Base-by-base conservation (phyloP, 768 basidiomycete species). In the Scleroderma citrinum region DNA sequence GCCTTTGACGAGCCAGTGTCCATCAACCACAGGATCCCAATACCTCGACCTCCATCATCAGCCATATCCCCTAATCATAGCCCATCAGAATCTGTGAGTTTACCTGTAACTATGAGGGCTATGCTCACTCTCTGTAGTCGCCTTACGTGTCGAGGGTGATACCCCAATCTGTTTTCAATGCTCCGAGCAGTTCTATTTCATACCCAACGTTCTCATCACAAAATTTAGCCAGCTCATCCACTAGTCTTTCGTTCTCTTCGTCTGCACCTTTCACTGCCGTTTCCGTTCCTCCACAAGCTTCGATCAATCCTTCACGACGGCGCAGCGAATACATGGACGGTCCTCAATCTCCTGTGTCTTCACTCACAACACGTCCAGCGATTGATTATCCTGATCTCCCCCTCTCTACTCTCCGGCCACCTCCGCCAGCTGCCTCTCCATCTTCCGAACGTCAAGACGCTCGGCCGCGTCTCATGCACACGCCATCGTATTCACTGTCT, bases 341-440 rank as follows among this genome's bases (percentile, higher is more conserved):
- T 59, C 78, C 82, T 6, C 82, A 83, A 57, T 77, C 85, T 59
- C 77, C 82, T 5, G 61, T 81, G 26, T 72, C 77, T 2, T 68
- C 71, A 19, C 66, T 80, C 46, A 48, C 67, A 21, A 56, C 66
- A 26, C 76, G 80, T 23, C 65, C 77, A 3, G 66, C 79, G 2
- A 86, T 94, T 45, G 90, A 90, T 61, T 95, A 95, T 58, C 92
- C 92, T 5, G 80, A 85, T 56, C 70, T 92, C 12, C 74, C 77
- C 20, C 30, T 44, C 5, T 31, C 43, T 23, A 69, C 87, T 17
- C 70, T 86, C 17, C 80, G 88, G 19, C 90, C 85, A 1, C 92
- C 93, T 6, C 92, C 93, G 5, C 78, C 78, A 1, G 90, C 78
- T 5, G 88, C 88, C 0, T 68, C 85, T 1, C 76, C 85, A 16